Percentiles rank a stretch among this genome's conserved stretches.
Conservation (phyloP, 2,329 filamentous ascomycete genomes). For the Pseudofabraea citricarpa region DNA sequence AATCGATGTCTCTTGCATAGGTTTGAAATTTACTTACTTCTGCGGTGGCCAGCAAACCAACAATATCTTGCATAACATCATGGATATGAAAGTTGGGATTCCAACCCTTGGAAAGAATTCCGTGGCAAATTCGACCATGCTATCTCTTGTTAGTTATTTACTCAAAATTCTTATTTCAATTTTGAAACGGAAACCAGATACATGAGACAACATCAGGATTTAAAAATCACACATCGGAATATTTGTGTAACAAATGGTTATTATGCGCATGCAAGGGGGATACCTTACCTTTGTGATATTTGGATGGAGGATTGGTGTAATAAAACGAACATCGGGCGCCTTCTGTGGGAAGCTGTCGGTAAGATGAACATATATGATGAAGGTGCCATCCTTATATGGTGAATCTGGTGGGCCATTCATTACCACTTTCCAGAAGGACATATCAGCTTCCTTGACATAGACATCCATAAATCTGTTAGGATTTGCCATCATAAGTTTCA, state of each 20-base stretch:
- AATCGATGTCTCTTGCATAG: background rate
- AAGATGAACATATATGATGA: constrained; percentile 17
- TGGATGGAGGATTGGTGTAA: constrained; percentile 20
- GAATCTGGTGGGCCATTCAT: constrained; percentile 60
- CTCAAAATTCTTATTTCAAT: too few species aligned
- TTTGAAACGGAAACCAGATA: too few species aligned
- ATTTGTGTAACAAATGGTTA: too few species aligned
- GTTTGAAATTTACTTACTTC: constrained; percentile 11
- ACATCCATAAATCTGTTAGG: constrained; percentile 16
- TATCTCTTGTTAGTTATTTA: constrained; percentile 2
- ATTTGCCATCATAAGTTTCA: constrained; percentile 14
- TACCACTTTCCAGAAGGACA: constrained; percentile 49
- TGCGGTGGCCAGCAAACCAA: constrained; percentile 15
- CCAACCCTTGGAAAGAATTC: constrained; percentile 20
- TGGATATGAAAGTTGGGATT: constrained; percentile 13
- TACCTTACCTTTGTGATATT: constrained; percentile 20
- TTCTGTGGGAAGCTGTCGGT: constrained; percentile 13
- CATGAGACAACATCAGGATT: too few species aligned
- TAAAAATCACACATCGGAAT: too few species aligned
- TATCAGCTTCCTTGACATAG: constrained; percentile 18
- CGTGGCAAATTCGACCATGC: constrained; percentile 21
- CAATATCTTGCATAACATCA: constrained; percentile 18
- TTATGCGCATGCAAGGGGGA: too few species aligned
- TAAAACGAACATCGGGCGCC: constrained; percentile 16
- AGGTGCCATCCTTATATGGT: constrained; percentile 44